Evolutionary conservation across 2,329 filamentous ascomycete species (phyloP), one percentile per base, ranked within the genome.

Genomic region (Aspergillus puulaauensis): DNA sequence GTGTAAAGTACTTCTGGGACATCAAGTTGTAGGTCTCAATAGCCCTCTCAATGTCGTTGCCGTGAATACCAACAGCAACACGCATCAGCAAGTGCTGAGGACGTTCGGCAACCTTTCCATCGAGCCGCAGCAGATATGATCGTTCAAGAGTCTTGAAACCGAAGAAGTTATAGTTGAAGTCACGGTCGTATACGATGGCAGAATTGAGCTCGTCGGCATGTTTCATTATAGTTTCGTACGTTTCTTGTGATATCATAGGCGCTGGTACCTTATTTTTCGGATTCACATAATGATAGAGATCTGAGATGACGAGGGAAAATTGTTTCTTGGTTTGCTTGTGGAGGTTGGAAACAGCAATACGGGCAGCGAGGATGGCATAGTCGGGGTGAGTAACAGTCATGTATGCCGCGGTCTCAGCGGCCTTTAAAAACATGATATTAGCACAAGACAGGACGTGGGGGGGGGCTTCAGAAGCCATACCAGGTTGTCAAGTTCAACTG

Each of bases 321-420:
- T 98, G 93, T 84, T 99, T 99, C 86, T 98, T 98, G 64, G 95
- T 99, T 84, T 99, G 95, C 82, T 99, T 99, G 88, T 99, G 95
- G 59, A 99, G 89, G 82, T 99, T 99, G 72, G 95, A 99, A 55
- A 99, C 95, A 68, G 95, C 95, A 73, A 99, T 98, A 80, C 95
- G 93, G 66, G 95, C 95, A 64, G 95, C 95, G 59, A 99, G 91
- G 74, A 98, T 96, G 75, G 95, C 95, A 77, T 99, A 99, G 81
- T 99, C 95, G 70, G 95, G 95, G 77, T 99, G 95, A 62, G 93
- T 99, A 68, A 97, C 93, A 61, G 95, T 99, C 95, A 99, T 99
- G 83, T 99, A 99, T 58, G 95, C 95, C 69, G 95, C 95, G 70
- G 95, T 99, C 82, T 99, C 95, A 70, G 95, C 95, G 73, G 95